Evolutionary conservation across 331 rosid genomes (phyloP).

Genomic region (Acacia concinna): DNA sequence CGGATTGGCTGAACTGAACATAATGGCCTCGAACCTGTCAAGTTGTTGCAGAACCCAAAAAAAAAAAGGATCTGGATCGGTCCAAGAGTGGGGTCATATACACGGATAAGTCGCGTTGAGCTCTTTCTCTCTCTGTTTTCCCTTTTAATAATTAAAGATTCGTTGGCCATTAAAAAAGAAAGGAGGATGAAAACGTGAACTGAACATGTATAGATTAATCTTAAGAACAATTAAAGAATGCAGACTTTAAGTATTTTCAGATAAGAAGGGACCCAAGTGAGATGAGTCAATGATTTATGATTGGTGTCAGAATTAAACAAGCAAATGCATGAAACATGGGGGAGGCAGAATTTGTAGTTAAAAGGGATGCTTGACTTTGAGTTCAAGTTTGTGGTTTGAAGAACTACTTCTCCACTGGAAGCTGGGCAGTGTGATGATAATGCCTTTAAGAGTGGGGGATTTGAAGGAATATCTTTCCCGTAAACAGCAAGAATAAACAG

Average conservation of each 20-base stretch:
- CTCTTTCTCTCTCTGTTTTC: background rate
- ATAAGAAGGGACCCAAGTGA: background rate
- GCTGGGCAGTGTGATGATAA: constrained; percentile 19
- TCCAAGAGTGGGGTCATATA: background rate
- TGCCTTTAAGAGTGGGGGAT: constrained; percentile 28
- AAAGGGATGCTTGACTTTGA: constrained; percentile 46
- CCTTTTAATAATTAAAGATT: background rate
- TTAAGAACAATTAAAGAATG: too few relatives aligned
- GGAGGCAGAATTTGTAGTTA: constrained; percentile 12
- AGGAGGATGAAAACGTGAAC: background rate
- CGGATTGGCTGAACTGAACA: background rate
- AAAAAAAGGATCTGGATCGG: background rate
- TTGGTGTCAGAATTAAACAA: background rate
- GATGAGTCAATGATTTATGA: background rate
- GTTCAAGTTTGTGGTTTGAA: constrained; percentile 38
- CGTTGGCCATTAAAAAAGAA: background rate
- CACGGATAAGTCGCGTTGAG: background rate
- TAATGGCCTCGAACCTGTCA: background rate
- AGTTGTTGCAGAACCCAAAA: background rate
- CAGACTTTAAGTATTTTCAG: too few relatives aligned
- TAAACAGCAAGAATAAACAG: constrained; percentile 28
- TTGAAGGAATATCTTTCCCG: constrained; percentile 26
- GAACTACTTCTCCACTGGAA: constrained; percentile 30
- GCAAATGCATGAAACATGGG: constrained; percentile 2
- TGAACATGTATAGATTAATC: too few relatives aligned